phyloP scores from a whole-genome alignment of 2,329 filamentous ascomycete species.

The Amauroascus niger region DNA sequence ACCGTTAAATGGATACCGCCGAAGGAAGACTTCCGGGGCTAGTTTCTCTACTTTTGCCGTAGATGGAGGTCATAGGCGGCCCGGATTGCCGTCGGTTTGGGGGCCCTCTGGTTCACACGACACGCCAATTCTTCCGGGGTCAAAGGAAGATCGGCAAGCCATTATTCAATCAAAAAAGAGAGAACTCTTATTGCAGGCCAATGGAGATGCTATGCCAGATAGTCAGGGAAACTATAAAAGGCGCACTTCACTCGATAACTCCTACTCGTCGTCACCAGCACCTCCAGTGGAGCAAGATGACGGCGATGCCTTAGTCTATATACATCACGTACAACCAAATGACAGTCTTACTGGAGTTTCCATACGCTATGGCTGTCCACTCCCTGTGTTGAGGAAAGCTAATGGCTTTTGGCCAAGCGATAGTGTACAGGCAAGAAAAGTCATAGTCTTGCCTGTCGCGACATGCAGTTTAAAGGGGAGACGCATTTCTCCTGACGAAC shows the following conservation, averaged over 20 bases:
- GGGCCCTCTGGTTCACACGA: conserved; percentile 31
- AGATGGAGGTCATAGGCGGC: conserved; percentile 8
- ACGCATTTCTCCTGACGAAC: conserved; percentile 32
- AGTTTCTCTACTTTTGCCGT: conserved; percentile 17
- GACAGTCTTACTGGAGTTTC: conserved; percentile 90
- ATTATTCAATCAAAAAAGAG: conserved; percentile 41
- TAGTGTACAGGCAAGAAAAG: conserved; percentile 72
- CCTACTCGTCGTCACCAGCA: conserved; percentile 23
- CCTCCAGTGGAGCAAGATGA: conserved; percentile 47
- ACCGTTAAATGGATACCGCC: conserved; percentile 22
- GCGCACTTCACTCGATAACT: conserved; percentile 36
- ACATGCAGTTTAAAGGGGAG: conserved; percentile 75
- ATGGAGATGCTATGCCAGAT: conserved; percentile 32
- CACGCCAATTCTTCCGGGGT: conserved; percentile 28
- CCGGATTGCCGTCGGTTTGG: conserved; percentile 25
- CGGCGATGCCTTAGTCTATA: conserved; percentile 73
- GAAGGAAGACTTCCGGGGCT: conserved; percentile 32
- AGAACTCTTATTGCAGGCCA: conserved; percentile 37
- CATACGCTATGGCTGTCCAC: conserved; percentile 78
- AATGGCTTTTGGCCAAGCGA: conserved; percentile 95
- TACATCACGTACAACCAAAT: conserved; percentile 70
- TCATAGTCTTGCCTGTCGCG: conserved; percentile 76
- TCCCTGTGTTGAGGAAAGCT: conserved; percentile 70
- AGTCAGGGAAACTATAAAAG: conserved; percentile 36
- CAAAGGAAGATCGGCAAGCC: conserved; percentile 38